These are phyloP conservation scores for Fonsecaea multimorphosa DNA, from an alignment of 2,329 filamentous ascomycete species.

Conservation along the genomic window DNA sequence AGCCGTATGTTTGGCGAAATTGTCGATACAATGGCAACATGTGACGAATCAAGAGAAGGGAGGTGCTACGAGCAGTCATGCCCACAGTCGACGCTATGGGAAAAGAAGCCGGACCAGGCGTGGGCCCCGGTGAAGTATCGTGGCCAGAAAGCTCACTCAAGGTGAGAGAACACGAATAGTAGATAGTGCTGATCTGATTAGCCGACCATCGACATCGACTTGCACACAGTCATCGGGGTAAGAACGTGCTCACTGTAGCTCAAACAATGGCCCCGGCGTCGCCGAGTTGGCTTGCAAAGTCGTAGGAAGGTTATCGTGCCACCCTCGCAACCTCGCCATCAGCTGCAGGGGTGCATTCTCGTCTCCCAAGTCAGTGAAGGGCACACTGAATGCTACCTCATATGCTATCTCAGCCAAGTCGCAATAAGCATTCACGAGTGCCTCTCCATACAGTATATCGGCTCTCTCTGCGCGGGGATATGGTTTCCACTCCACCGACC, in stretches of 20 bases:
- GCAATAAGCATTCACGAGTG: constrained; percentile 5
- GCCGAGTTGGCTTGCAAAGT: not conserved
- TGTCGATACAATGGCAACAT: constrained; percentile 14
- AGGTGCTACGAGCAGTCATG: constrained; percentile 6
- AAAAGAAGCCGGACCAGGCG: not conserved
- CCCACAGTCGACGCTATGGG: not conserved
- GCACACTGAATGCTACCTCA: constrained; percentile 14
- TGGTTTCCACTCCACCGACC: constrained; percentile 10
- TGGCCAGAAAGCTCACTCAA: constrained; percentile 11
- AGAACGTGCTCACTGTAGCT: constrained; percentile 12
- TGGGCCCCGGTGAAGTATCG: not conserved
- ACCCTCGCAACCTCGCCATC: constrained; percentile 6
- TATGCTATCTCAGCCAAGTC: constrained; percentile 20
- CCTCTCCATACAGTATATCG: constrained; percentile 8
- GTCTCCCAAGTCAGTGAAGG: constrained; percentile 1
- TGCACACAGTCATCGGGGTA: not conserved
- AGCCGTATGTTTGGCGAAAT: constrained; percentile 10
- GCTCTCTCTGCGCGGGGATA: constrained; percentile 8
- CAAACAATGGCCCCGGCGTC: constrained; percentile 12
- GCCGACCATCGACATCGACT: not conserved
- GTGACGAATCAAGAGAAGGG: constrained; percentile 13
- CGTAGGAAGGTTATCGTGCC: constrained; percentile 4
- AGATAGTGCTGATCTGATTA: not conserved
- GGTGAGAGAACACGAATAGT: constrained; percentile 14
- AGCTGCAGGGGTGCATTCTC: constrained; percentile 5